Evolutionary conservation across 345 rosid genomes (phyloP), one percentile per base, ranked within the genome.

Genomic region (Theobroma cacao): DNA sequence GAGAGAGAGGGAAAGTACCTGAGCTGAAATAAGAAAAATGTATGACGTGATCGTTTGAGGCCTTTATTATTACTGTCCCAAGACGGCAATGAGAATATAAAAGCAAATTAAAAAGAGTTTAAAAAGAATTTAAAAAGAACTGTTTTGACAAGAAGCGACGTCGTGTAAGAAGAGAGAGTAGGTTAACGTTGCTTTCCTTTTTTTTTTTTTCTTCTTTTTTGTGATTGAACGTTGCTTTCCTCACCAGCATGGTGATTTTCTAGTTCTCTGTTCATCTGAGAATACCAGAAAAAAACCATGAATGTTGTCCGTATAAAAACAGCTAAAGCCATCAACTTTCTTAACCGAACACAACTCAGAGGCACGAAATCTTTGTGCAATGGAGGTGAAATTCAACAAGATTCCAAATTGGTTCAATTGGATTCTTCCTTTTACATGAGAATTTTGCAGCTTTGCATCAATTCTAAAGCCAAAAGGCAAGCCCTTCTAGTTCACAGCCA

Each of bases 401-500:
- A 56, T 58, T 53, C 67, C 26, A 86, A 66, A 28, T 41, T 70
- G 18, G 30, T 72, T 20, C 71, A 22, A 61, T n/a, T 72, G 11
- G 38, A 47, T 41, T 77, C 72, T 61, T 77, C 76, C 33, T 33
- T 52, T 26, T 85, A 82, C 75, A 78, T 82, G 85, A 71, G 84
- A 55, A 5, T 87, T 13, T 80, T 90, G 41, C 81, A 80, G 48
- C 72, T 84, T 62, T 90, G 89, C 81, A 78, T 81, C 36, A 55
- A 78, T 41, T 34, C 26, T 31, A 72, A 63, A 74, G 74, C 82
- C 1, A 65, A 80, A 47, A 66, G 76, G 10, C 79, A 68, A 8
- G 84, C 85, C 73, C 67, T 70, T 26, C 40, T 70, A 80, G 77
- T 88, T 70, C 97, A 90, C 33, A 79, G 85, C 71, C 85, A 83